A percentile compares a stretch with the other conserved stretches of the same genome.
Evolutionary conservation across 2,329 filamentous ascomycete species (phyloP).

Genomic region (Fusarium citri): DNA sequence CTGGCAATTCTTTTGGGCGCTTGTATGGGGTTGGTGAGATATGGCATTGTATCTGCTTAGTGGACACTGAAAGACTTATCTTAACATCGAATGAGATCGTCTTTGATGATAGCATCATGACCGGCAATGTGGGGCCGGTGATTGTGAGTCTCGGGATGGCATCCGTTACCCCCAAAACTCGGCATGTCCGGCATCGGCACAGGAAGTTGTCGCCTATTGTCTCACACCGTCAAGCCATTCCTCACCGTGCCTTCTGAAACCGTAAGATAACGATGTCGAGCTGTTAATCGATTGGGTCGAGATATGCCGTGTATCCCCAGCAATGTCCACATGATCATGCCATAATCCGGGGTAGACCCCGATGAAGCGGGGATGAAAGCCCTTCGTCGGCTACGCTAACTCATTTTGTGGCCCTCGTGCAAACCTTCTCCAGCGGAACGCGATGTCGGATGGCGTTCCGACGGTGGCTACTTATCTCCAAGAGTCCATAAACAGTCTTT

Average conservation of each 20-base stretch:
- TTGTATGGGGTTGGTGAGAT: constrained; percentile 11
- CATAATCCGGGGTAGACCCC: constrained; percentile 18
- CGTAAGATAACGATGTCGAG: accelerated
- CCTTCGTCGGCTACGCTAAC: constrained; percentile 31
- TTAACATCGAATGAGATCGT: background rate
- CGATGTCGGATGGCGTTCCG: constrained; percentile 22
- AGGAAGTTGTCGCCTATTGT: background rate
- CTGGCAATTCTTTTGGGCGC: constrained; percentile 10
- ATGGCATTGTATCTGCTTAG: background rate
- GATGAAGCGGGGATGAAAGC: constrained; percentile 10
- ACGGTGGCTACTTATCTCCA: background rate
- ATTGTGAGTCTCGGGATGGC: constrained; percentile 3
- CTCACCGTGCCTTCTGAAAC: too few species aligned
- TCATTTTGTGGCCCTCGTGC: constrained; percentile 5
- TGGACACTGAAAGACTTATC: background rate
- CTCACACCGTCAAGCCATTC: accelerated
- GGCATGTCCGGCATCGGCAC: background rate
- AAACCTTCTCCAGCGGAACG: background rate
- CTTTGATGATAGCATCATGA: background rate
- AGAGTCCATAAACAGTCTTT: background rate
- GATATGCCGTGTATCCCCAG: background rate
- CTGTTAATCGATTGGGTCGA: background rate
- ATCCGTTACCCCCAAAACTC: background rate
- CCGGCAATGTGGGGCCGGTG: background rate
- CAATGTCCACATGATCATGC: constrained; percentile 1